These are phyloP conservation scores for Tripterygium wilfordii DNA, from an alignment of 177 flowering plant species.

Conservation along the genomic window DNA sequence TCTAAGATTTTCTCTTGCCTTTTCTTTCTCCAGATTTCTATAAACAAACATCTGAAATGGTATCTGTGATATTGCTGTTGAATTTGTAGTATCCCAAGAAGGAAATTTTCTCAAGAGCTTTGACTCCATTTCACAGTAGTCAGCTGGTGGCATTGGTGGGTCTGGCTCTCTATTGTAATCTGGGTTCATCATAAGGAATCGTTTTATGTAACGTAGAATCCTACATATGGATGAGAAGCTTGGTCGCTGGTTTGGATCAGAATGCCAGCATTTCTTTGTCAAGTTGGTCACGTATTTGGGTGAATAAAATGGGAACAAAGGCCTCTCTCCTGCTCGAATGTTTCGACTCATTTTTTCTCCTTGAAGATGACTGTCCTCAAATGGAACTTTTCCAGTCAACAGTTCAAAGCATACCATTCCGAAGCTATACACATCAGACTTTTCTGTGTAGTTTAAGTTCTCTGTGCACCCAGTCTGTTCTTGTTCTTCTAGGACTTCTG, in stretches of 20 bases:
- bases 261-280: conserved; percentile 48
- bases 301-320: conserved; percentile 27
- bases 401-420: conserved; percentile 45
- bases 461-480: conserved; percentile 18
- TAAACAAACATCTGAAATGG: conserved; percentile 47
- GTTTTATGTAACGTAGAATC: conserved; percentile 31
- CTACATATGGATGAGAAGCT: conserved; percentile 40
- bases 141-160: conserved; percentile 21
- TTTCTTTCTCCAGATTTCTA: conserved; percentile 28
- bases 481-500: conserved; percentile 39
- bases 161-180: conserved; percentile 25
- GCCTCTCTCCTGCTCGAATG: conserved; percentile 48
- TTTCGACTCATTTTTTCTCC: conserved; percentile 47
- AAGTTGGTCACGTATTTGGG: conserved; percentile 33
- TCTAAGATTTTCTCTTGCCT: conserved; percentile 7
- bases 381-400: conserved; percentile 46
- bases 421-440: conserved; percentile 44
- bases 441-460: conserved; percentile 23
- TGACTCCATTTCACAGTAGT: conserved; percentile 32
- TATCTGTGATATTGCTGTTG: conserved; percentile 17
- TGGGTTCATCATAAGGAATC: conserved; percentile 33
- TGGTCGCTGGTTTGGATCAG: conserved; percentile 40
- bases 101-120: conserved; percentile 22
- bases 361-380: conserved; percentile 46
- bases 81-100: conserved; percentile 10